Evolutionary conservation across 2,329 filamentous ascomycete species (phyloP).

Genomic region (Colletotrichum gloeosporioides): DNA sequence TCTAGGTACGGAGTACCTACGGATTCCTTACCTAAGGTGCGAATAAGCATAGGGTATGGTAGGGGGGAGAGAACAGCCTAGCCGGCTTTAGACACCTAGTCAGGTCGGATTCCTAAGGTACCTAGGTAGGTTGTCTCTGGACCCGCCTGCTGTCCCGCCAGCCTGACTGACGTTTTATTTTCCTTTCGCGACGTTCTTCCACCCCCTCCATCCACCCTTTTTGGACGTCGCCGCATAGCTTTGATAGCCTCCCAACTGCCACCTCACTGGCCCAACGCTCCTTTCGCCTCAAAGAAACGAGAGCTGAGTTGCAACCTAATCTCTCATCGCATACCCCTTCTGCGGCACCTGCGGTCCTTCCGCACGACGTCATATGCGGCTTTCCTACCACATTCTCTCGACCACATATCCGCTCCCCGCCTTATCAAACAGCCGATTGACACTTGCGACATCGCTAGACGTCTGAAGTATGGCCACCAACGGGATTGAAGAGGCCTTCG

Average conservation of each 20-base stretch:
- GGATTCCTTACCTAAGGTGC: not conserved
- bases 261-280: constrained; percentile 11
- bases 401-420: not conserved
- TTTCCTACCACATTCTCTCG: not conserved
- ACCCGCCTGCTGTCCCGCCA: constrained; percentile 19
- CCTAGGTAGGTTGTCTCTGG: not conserved
- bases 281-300: not conserved
- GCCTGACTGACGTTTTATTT: constrained; percentile 24
- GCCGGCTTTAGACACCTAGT: not conserved
- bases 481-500: constrained; percentile 73
- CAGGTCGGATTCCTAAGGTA: not conserved
- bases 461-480: constrained; percentile 67
- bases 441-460: not conserved
- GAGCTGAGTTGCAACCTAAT: not conserved
- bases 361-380: not conserved
- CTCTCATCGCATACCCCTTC: not conserved
- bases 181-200: constrained; percentile 17
- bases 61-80: not conserved
- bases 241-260: constrained; percentile 15
- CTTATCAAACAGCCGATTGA: not conserved
- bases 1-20: not conserved
- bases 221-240: constrained; percentile 14
- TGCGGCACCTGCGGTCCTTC: not conserved
- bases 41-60: not conserved
- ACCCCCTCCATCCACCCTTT: constrained; percentile 17